A percentile compares a stretch with the other conserved stretches of the same genome.
These are phyloP conservation scores for Lachancea nothofagi DNA, from an alignment of 805 yeast species.

Conservation along the genomic window DNA sequence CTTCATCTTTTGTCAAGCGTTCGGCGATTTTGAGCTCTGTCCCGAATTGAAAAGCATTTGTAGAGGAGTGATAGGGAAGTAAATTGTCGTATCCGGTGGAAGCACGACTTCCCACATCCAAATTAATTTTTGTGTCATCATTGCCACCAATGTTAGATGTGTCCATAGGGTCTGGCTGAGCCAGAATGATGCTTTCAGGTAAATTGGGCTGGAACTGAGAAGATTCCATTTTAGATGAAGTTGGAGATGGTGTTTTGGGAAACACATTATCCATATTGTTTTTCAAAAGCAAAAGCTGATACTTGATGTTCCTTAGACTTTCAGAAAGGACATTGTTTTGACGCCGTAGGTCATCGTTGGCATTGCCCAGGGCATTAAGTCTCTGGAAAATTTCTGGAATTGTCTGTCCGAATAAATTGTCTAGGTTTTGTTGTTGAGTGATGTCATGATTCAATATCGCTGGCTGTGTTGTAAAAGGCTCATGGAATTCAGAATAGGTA, in stretches of 20 bases:
- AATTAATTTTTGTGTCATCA: background rate
- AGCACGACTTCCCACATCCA: background rate
- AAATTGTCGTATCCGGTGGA: background rate
- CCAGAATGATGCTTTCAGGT: background rate
- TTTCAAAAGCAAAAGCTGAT: slow-evolving; percentile 1
- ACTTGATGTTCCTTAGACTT: slow-evolving; percentile 2
- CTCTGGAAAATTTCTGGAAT: slow-evolving; percentile 6
- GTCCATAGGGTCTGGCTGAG: slow-evolving; percentile 2
- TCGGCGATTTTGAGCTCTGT: background rate
- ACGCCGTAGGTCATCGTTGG: slow-evolving; percentile 3
- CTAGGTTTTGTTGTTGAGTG: slow-evolving; percentile 1
- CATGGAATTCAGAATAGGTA: background rate
- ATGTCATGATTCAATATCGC: background rate
- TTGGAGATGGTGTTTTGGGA: slow-evolving; percentile 1
- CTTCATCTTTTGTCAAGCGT: slow-evolving; percentile 1
- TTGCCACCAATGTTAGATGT: background rate
- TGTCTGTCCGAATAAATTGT: slow-evolving; percentile 3
- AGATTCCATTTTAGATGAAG: slow-evolving; percentile 3
- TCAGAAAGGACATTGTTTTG: slow-evolving; percentile 6
- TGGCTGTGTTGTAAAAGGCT: slow-evolving; percentile 1
- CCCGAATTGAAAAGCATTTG: background rate
- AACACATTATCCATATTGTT: slow-evolving; percentile 1
- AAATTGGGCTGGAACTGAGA: background rate
- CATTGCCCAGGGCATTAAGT: slow-evolving; percentile 2
- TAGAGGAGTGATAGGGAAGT: background rate